A percentile compares a stretch with the other conserved stretches of the same genome.
Evolutionary conservation across 305 asterid genomes (phyloP).

Genomic region (Rubia tinctorum): DNA sequence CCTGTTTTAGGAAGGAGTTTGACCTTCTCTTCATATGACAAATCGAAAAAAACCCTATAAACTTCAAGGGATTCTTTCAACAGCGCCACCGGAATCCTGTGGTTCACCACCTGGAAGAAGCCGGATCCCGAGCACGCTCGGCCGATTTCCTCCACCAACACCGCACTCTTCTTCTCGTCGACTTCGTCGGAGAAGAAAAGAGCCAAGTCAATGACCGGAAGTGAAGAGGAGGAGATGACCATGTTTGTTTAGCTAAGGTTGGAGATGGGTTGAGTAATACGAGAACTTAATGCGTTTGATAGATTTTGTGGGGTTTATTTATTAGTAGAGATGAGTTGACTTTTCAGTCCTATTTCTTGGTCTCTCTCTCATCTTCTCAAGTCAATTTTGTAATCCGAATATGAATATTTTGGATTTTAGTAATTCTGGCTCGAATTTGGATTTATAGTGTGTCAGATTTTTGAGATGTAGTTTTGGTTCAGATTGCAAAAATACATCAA

Average conservation of each 20-base stretch:
- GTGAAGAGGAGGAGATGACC: not conserved
- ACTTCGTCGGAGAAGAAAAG: slow-evolving; percentile 40
- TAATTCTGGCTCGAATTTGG: too few relatives aligned
- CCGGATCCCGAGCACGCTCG: slow-evolving; percentile 50
- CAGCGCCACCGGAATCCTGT: slow-evolving; percentile 44
- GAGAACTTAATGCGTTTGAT: too few relatives aligned
- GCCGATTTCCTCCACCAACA: slow-evolving; percentile 28
- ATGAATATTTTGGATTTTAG: too few relatives aligned
- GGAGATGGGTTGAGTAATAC: too few relatives aligned
- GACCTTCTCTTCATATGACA: slow-evolving; percentile 43
- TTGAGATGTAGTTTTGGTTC: too few relatives aligned
- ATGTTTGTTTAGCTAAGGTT: not conserved
- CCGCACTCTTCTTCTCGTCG: slow-evolving; percentile 18
- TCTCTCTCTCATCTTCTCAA: too few relatives aligned
- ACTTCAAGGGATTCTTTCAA: slow-evolving; percentile 29
- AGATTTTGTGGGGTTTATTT: too few relatives aligned
- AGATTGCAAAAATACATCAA: too few relatives aligned
- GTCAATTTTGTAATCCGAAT: too few relatives aligned
- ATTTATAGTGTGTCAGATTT: too few relatives aligned
- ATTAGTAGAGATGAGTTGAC: too few relatives aligned
- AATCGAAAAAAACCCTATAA: slow-evolving; percentile 35
- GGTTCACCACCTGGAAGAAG: slow-evolving; percentile 54
- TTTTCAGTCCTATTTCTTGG: too few relatives aligned
- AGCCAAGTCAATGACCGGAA: slow-evolving; percentile 54
- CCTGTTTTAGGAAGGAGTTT: slow-evolving; percentile 25